Percentiles rank a stretch among this genome's conserved stretches.
These are phyloP conservation scores for Auricularia sp. DNA, from an alignment of 768 basidiomycete species.

Conservation along the genomic window DNA sequence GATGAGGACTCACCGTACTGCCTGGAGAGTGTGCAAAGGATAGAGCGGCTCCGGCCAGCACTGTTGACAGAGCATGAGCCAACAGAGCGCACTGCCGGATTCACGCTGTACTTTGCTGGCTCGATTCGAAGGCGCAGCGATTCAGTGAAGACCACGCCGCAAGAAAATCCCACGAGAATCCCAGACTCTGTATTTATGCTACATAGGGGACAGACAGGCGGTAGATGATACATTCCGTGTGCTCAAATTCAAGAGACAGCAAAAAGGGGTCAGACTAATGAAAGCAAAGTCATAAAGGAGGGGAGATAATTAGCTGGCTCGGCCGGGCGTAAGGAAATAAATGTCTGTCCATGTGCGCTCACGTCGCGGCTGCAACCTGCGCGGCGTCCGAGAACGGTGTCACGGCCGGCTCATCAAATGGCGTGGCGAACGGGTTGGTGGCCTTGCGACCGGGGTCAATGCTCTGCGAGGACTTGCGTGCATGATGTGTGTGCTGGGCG, in stretches of 20 bases:
- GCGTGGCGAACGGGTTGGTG: conserved; percentile 60
- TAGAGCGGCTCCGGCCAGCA: too few relatives aligned
- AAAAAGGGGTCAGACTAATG: background rate
- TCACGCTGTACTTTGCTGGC: too few relatives aligned
- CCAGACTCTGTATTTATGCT: background rate
- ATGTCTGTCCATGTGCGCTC: background rate
- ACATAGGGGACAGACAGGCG: background rate
- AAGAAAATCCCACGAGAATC: too few relatives aligned
- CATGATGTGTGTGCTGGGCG: conserved; percentile 22
- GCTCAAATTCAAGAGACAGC: background rate
- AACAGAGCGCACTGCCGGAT: too few relatives aligned
- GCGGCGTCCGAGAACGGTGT: conserved; percentile 1
- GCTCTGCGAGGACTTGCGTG: conserved; percentile 31
- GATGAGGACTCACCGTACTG: too few relatives aligned
- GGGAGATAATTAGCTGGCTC: background rate
- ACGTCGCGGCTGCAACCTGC: background rate
- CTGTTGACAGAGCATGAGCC: too few relatives aligned
- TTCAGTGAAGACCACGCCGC: too few relatives aligned
- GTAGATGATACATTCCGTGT: background rate
- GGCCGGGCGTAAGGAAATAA: background rate
- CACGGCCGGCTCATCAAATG: conserved; percentile 49
- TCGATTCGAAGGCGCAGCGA: too few relatives aligned
- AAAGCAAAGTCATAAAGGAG: background rate
- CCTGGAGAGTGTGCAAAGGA: too few relatives aligned
- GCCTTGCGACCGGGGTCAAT: conserved; percentile 6